These are phyloP conservation scores for Acanthamoeba royreba DNA, from an alignment of 208 protist genomes.

Conservation along the genomic window DNA sequence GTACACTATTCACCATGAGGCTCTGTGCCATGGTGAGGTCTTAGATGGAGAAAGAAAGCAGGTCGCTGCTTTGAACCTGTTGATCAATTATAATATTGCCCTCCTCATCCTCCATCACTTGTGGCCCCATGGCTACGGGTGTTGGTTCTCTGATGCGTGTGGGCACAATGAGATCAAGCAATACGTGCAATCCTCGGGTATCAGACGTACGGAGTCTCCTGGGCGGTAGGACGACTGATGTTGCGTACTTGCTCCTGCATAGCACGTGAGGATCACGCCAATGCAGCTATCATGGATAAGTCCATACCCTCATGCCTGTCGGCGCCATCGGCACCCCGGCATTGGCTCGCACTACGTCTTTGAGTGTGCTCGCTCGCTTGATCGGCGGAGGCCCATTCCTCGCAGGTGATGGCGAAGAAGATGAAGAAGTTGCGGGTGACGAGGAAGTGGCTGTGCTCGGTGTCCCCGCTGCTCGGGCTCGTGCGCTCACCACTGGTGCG, in stretches of 20 bases:
- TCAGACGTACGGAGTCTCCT: background rate
- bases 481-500: background rate
- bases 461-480: background rate
- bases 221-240: background rate
- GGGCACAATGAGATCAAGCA: background rate
- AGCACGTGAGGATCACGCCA: too few relatives aligned
- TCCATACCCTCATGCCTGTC: background rate
- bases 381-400: background rate
- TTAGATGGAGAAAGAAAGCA: background rate
- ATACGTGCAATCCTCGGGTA: background rate
- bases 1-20: background rate
- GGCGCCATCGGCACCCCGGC: background rate
- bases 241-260: background rate
- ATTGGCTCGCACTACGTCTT: slow-evolving; percentile 23
- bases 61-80: background rate
- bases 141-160: background rate
- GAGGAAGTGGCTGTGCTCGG: too few relatives aligned
- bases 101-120: background rate
- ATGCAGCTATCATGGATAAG: too few relatives aligned
- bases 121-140: background rate
- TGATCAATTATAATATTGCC: slow-evolving; percentile 10
- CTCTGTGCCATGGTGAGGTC: background rate
- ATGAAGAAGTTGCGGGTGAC: background rate
- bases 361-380: background rate
- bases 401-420: background rate